phyloP scores from a whole-genome alignment of 2,329 filamentous ascomycete species.

The Calonectria multiphialidica region DNA sequence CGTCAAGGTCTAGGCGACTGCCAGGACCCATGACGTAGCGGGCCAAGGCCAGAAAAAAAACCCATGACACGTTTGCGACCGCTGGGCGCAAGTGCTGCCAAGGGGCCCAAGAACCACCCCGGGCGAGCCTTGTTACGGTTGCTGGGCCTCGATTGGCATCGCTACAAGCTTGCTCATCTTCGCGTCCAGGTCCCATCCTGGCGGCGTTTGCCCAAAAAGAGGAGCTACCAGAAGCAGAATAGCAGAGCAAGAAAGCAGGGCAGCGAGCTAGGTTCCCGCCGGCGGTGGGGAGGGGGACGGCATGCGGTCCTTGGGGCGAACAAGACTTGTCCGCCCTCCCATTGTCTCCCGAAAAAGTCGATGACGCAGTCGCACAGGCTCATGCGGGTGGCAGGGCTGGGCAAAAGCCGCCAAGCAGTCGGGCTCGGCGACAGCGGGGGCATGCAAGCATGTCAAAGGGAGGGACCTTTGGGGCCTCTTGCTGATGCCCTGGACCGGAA shows the following conservation, averaged over 20 bases:
- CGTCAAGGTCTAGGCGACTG: neutral
- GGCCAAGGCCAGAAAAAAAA: neutral
- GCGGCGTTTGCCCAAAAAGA: neutral
- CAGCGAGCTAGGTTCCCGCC: conserved; percentile 2
- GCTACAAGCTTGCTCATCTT: neutral
- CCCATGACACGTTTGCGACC: conserved; percentile 7
- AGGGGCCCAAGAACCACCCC: neutral
- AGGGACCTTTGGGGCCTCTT: conserved; percentile 8
- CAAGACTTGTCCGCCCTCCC: neutral
- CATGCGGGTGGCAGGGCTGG: conserved; percentile 35
- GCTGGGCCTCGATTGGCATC: conserved; percentile 10
- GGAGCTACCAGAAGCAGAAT: neutral
- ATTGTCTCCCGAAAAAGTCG: conserved; percentile 37
- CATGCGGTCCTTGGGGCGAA: neutral
- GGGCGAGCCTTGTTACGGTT: neutral
- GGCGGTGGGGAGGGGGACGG: neutral
- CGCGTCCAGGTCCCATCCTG: neutral
- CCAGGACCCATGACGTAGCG: conserved; percentile 13
- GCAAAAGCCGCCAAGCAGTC: conserved; percentile 13
- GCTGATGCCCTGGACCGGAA: conserved; percentile 33
- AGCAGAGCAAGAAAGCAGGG: neutral
- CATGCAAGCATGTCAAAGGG: conserved; percentile 17
- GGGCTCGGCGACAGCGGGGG: conserved; percentile 10
- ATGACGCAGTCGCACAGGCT: conserved; percentile 48
- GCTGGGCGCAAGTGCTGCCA: conserved; percentile 7